Evolutionary conservation across 176 grass and related monocot species (phyloP).

Genomic region (Oryza nivara): DNA sequence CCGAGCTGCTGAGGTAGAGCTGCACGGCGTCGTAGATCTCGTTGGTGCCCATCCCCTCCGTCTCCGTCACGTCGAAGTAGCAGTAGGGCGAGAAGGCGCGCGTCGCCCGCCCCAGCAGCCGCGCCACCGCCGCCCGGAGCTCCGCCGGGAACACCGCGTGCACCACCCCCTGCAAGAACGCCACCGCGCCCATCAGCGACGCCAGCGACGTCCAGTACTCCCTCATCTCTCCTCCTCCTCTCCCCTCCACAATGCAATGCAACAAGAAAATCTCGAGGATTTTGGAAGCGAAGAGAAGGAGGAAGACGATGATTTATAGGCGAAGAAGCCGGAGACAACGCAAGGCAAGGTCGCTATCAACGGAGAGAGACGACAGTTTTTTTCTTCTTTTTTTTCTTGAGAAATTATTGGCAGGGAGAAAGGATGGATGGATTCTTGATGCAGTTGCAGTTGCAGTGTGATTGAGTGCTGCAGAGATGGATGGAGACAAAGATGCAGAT

Average conservation of each 20-base stretch:
- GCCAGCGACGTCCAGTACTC: slow-evolving; percentile 83
- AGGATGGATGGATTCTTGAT: no score
- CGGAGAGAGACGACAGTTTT: neutral
- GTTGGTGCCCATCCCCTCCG: slow-evolving; percentile 89
- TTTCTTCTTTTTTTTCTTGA: neutral
- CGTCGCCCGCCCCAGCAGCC: slow-evolving; percentile 50
- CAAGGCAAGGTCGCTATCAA: slow-evolving; percentile 29
- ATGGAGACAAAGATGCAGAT: neutral
- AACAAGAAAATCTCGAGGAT: neutral
- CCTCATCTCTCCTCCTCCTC: slow-evolving; percentile 44
- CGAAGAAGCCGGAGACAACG: neutral
- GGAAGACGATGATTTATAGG: slow-evolving; percentile 31
- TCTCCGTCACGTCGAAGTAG: slow-evolving; percentile 96
- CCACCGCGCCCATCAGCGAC: slow-evolving; percentile 83
- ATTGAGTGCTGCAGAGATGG: neutral
- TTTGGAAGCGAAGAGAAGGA: neutral
- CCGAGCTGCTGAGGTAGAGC: slow-evolving; percentile 79
- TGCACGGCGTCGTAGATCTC: slow-evolving; percentile 94
- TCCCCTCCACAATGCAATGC: no score
- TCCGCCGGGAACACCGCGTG: slow-evolving; percentile 73
- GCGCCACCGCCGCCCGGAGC: slow-evolving; percentile 55
- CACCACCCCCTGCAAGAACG: slow-evolving; percentile 68
- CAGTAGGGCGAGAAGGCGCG: slow-evolving; percentile 67
- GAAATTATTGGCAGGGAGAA: neutral
- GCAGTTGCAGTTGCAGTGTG: neutral